Base-by-base conservation (phyloP, 2,329 filamentous ascomycete genomes). In the Exophiala oligosperma region DNA sequence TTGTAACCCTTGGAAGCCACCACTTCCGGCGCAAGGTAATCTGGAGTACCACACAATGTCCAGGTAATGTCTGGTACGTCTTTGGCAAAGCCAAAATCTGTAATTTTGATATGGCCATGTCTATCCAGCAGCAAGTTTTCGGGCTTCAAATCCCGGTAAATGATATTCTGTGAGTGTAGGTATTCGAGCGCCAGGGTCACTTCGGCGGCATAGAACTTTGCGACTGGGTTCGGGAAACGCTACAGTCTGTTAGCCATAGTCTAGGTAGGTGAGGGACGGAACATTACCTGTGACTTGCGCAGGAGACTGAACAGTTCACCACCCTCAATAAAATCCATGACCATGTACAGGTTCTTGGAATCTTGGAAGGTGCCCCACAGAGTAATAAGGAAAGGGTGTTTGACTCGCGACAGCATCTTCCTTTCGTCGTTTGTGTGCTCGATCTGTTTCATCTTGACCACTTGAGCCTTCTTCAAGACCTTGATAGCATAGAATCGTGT, bases 371-470 rank as follows among this genome's bases (percentile, higher is more conserved):
- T 99, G 58, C 94, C 94, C 94, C 94, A 99, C 41, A 99, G 81
- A 1, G 94, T 99, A 72, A 99, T 94, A 64, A 99, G 81, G 77
- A 99, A 99, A 11, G 94, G 92, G 76, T 99, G 93, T 75, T 97
- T 96, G 73, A 97, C 94, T 73, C 96, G 90, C 73, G 91, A 90
- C 69, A 99, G 79, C 94, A 99, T 99, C 69, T 85, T 86, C 66
- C 94, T 84, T 79, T 99, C 94, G 76, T 99, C 94, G 71, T 99
- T 99, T 66, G 94, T 99, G 78, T 99, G 94, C 77, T 99, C 94
- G 60, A 99, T 92, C 77, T 99, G 94, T 84, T 99, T 99, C 94
- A 99, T 97, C 81, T 96, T 96, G 75, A 99, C 92, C 54, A 99
- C 93, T 77, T 99, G 94, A 49, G 88, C 88, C 83, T 99, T 99